phyloP scores from a whole-genome alignment of 257 asterid species.

The Jaltomata sinuosa region DNA sequence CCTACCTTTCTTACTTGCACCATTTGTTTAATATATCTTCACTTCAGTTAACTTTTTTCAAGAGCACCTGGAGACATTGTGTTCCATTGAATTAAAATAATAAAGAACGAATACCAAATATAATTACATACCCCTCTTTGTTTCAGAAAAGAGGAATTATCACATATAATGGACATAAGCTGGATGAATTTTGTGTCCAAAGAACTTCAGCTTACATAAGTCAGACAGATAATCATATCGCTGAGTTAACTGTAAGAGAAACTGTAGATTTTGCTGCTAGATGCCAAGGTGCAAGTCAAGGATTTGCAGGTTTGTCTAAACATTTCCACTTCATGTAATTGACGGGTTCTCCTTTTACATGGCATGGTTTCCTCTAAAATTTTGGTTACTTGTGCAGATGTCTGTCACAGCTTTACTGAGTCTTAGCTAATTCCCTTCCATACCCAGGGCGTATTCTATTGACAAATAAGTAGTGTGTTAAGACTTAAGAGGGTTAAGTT shows the following conservation, averaged over 20 bases:
- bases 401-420: background rate
- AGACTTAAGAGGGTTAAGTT: background rate
- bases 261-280: slow-evolving; percentile 87
- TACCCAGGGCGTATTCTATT: background rate
- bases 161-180: slow-evolving; percentile 63
- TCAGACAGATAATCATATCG: slow-evolving; percentile 86
- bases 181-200: slow-evolving; percentile 59
- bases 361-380: background rate
- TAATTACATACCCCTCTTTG: slow-evolving; percentile 3
- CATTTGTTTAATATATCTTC: background rate
- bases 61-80: background rate
- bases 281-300: slow-evolving; percentile 81
- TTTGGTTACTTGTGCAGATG: background rate
- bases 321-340: background rate
- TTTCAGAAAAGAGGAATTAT: slow-evolving; percentile 60
- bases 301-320: slow-evolving; percentile 45
- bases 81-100: background rate
- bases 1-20: background rate
- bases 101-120: background rate
- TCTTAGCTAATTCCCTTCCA: background rate
- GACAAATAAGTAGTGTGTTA: background rate
- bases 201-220: slow-evolving; percentile 77
- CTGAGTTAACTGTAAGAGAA: slow-evolving; percentile 88
- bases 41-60: background rate
- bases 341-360: background rate